These are phyloP conservation scores for Chrysophaeum taylorii DNA, from an alignment of 352 stramenopile species.

Conservation along the genomic window DNA sequence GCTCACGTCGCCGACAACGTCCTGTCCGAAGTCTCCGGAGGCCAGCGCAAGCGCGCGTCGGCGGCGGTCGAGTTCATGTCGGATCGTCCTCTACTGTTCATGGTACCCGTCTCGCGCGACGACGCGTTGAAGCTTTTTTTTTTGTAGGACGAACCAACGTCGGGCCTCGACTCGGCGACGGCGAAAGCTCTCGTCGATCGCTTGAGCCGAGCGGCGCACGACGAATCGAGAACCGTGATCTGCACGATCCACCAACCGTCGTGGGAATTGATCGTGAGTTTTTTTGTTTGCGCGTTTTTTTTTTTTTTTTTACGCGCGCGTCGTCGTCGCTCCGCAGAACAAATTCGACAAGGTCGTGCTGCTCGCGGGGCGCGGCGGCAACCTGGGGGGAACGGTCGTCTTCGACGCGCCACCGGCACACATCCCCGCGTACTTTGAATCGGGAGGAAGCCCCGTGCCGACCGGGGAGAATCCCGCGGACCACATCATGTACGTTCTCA, in stretches of 20 bases:
- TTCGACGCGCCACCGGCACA: not conserved
- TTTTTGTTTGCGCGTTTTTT: too few species aligned
- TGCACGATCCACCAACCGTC: slow-evolving; percentile 54
- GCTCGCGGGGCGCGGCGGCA: slow-evolving; percentile 31
- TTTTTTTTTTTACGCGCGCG: too few species aligned
- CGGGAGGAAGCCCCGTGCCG: not conserved
- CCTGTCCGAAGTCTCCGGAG: slow-evolving; percentile 40
- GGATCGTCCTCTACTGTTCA: slow-evolving; percentile 59
- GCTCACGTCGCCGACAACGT: too few species aligned
- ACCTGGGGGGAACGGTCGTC: too few species aligned
- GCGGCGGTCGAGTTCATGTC: slow-evolving; percentile 65
- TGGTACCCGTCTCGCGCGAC: too few species aligned
- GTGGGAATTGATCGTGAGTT: slow-evolving; percentile 56
- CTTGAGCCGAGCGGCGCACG: slow-evolving; percentile 44
- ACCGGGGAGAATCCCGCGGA: not conserved
- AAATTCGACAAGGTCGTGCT: slow-evolving; percentile 54
- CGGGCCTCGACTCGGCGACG: slow-evolving; percentile 27
- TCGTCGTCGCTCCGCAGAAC: too few species aligned
- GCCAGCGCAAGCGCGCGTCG: slow-evolving; percentile 59
- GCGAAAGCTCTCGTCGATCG: slow-evolving; percentile 53
- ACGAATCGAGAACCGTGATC: slow-evolving; percentile 49
- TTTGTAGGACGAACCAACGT: slow-evolving; percentile 41
- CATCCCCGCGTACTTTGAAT: not conserved
- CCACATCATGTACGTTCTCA: not conserved
- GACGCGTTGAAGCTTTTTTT: too few species aligned